These are phyloP conservation scores for Marasmius oreades DNA, from an alignment of 1,284 basidiomycete species.

Conservation along the genomic window DNA sequence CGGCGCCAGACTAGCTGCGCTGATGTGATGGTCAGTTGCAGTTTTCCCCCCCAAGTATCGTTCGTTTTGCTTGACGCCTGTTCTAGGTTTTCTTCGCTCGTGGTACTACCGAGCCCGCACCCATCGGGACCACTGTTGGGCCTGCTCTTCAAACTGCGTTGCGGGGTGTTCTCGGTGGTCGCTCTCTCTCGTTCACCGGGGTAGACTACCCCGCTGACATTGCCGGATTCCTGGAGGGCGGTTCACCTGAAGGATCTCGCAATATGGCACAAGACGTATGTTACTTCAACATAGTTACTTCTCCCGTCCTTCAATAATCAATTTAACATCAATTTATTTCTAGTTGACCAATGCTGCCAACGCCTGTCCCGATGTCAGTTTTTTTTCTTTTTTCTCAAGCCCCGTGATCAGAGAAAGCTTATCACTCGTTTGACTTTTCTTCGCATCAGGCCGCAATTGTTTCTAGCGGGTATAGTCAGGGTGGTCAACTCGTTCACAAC, in stretches of 20 bases:
- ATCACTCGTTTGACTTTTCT: no score
- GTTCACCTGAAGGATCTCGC: background rate
- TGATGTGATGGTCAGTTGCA: no score
- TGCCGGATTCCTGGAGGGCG: background rate
- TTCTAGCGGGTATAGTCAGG: background rate
- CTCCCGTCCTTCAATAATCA: background rate
- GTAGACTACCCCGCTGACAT: slow-evolving; percentile 3
- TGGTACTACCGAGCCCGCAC: no score
- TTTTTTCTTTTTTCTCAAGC: background rate
- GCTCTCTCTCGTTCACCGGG: background rate
- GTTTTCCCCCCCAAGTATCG: no score
- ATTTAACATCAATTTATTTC: background rate
- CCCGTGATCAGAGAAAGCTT: no score
- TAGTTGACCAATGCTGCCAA: background rate
- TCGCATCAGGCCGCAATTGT: background rate
- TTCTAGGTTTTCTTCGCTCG: no score
- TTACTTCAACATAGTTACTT: background rate
- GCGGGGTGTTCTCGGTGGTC: background rate
- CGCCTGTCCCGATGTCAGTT: background rate
- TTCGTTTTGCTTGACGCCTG: no score
- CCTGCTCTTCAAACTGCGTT: background rate
- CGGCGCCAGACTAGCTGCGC: no score
- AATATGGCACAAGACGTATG: background rate
- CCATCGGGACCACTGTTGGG: background rate
- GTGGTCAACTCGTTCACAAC: background rate